Percentiles rank a stretch among this genome's conserved stretches.
Conservation (phyloP, 805 yeast genomes). For the Torulaspora delbrueckii region DNA sequence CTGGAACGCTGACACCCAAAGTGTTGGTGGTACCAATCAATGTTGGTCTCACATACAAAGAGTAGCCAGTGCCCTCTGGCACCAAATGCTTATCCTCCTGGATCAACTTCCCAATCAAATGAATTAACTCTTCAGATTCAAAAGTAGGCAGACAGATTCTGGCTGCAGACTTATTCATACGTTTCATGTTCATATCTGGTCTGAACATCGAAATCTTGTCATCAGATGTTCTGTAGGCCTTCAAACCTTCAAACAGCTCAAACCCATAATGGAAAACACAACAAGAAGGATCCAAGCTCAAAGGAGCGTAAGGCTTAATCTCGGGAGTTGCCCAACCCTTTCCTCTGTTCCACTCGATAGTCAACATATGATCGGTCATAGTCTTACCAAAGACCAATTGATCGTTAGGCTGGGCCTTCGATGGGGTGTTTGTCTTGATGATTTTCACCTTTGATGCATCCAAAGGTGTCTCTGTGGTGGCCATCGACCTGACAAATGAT, state of each 20-base stretch:
- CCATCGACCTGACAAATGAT: conserved; percentile 14
- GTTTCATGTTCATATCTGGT: conserved; percentile 83
- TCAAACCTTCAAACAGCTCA: conserved; percentile 92
- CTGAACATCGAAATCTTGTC: conserved; percentile 79
- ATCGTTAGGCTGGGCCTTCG: conserved; percentile 53
- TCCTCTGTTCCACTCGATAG: conserved; percentile 72
- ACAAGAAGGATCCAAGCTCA: conserved; percentile 78
- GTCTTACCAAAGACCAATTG: conserved; percentile 64
- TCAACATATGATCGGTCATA: conserved; percentile 86
- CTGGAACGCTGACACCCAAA: conserved; percentile 82
- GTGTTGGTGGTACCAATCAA: conserved; percentile 88
- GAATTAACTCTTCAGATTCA: conserved; percentile 70
- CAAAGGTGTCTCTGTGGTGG: conserved; percentile 38
- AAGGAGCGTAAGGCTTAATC: conserved; percentile 77
- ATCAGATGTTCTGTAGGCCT: conserved; percentile 69
- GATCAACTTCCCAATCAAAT: conserved; percentile 71
- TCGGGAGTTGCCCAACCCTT: conserved; percentile 87
- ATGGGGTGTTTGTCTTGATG: conserved; percentile 46
- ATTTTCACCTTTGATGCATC: conserved; percentile 53
- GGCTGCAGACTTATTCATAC: conserved; percentile 84
- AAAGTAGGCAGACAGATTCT: conserved; percentile 88
- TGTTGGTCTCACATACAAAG: conserved; percentile 90
- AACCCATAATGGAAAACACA: conserved; percentile 93
- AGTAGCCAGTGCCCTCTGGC: conserved; percentile 83
- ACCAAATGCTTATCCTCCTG: conserved; percentile 70